Conservation (phyloP, 2,329 filamentous ascomycete species). For the Epichloe sibirici region DNA sequence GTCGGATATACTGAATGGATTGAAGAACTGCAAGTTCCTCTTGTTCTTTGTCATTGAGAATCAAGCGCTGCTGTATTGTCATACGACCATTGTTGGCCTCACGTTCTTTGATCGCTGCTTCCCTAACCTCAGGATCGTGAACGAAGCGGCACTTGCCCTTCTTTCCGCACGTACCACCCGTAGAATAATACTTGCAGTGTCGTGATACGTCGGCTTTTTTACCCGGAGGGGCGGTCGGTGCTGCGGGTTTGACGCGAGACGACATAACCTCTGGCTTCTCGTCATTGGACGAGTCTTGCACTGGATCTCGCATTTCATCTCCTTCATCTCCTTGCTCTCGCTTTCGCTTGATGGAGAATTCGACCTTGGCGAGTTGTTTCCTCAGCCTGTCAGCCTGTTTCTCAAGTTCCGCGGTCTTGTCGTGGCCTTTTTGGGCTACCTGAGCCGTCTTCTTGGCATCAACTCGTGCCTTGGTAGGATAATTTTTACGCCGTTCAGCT, state of each 20-base stretch:
- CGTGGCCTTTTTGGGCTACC: conserved; percentile 34
- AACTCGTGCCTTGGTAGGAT: conserved; percentile 62
- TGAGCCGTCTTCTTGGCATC: conserved; percentile 47
- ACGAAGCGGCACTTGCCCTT: conserved; percentile 66
- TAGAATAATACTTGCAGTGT: conserved; percentile 61
- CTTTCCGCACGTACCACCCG: conserved; percentile 56
- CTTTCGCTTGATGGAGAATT: conserved; percentile 57
- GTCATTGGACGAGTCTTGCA: conserved; percentile 41
- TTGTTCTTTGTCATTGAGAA: conserved; percentile 56
- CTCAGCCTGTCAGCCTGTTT: conserved; percentile 51
- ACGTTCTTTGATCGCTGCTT: conserved; percentile 50
- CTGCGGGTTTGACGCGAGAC: conserved; percentile 26
- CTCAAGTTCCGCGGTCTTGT: conserved; percentile 49
- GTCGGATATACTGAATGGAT: conserved; percentile 52
- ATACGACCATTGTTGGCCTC: conserved; percentile 53
- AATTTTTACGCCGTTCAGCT: conserved; percentile 66
- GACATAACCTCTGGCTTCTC: conserved; percentile 47
- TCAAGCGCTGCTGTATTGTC: conserved; percentile 52
- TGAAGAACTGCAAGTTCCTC: conserved; percentile 54
- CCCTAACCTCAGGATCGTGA: conserved; percentile 50
- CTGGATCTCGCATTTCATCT: conserved; percentile 48
- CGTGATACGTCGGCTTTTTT: conserved; percentile 49
- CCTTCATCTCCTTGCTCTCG: conserved; percentile 55
- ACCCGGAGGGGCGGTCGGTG: conserved; percentile 30
- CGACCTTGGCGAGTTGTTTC: conserved; percentile 55